Evolutionary conservation across 2,329 filamentous ascomycete genomes (phyloP).

Genomic region (Bipolaris bicolor): DNA sequence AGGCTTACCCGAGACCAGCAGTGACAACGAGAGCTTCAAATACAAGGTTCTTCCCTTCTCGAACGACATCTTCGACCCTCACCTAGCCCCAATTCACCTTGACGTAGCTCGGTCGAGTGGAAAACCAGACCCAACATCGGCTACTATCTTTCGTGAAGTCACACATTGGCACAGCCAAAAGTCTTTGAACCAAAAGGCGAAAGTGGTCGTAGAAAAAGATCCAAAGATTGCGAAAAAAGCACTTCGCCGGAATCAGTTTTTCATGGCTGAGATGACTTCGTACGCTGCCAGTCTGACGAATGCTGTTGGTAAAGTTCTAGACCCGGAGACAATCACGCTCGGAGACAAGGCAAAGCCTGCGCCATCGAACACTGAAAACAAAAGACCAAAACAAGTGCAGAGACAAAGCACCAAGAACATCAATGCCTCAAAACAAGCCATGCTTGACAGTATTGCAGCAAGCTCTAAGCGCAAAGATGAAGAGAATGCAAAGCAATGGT

Average conservation of each 20-base stretch:
- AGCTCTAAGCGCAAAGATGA: conserved; percentile 53
- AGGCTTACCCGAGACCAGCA: conserved; percentile 5
- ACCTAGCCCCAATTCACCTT: conserved; percentile 54
- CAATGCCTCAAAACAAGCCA: conserved; percentile 51
- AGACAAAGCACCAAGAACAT: conserved; percentile 39
- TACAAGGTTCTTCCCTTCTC: conserved; percentile 55
- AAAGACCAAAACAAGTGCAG: conserved; percentile 29
- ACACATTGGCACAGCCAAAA: conserved; percentile 69
- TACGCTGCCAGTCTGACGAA: conserved; percentile 26
- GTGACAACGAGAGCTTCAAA: conserved; percentile 14
- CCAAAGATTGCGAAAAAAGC: conserved; percentile 41
- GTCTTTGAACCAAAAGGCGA: conserved; percentile 53
- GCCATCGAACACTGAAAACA: conserved; percentile 20
- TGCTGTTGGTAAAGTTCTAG: conserved; percentile 23
- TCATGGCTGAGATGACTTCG: conserved; percentile 25
- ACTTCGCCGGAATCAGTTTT: conserved; percentile 24
- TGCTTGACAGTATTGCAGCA: conserved; percentile 52
- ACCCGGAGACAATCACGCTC: conserved; percentile 35
- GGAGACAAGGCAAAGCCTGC: conserved; percentile 28
- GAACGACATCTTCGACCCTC: conserved; percentile 56
- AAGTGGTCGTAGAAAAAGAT: conserved; percentile 38
- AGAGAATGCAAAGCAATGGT: conserved; percentile 48
- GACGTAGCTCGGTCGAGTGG: conserved; percentile 37
- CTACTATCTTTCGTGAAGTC: conserved; percentile 56
- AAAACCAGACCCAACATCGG: conserved; percentile 38